These are phyloP conservation scores for Xylariaceae sp. DNA, from an alignment of 2,329 filamentous ascomycete species.

Conservation along the genomic window DNA sequence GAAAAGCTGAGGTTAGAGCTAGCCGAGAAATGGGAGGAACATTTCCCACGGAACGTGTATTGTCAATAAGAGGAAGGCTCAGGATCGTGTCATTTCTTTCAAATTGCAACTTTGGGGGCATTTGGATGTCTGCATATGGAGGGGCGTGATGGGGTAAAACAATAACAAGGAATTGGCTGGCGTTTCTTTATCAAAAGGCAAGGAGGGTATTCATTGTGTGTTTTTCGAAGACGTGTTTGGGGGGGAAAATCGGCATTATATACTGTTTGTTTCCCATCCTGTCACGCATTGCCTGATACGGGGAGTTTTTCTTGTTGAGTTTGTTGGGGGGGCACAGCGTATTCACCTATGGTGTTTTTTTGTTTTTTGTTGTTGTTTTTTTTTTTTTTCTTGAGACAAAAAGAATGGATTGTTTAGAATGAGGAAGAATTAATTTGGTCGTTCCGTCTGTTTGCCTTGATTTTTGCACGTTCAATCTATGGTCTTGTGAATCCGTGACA, in stretches of 20 bases:
- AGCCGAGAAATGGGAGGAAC: constrained; percentile 41
- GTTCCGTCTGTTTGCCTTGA: neutral
- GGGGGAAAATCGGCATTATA: neutral
- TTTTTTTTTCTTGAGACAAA: too few species aligned
- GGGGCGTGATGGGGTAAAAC: neutral
- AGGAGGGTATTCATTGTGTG: too few species aligned
- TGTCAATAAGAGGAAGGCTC: neutral
- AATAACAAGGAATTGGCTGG: neutral
- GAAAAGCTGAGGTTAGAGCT: constrained; percentile 46
- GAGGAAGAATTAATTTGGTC: neutral
- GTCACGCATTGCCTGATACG: too few species aligned
- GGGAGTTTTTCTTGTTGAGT: too few species aligned
- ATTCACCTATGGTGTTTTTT: too few species aligned
- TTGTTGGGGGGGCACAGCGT: too few species aligned
- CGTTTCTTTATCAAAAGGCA: neutral
- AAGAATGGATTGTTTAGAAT: neutral
- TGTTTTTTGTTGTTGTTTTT: neutral
- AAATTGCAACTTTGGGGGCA: neutral
- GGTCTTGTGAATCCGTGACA: too few species aligned
- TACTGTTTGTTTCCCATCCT: neutral
- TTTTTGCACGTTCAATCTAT: too few species aligned
- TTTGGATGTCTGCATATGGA: neutral
- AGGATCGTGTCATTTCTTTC: neutral
- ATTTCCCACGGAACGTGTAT: neutral
- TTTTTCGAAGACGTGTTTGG: neutral